Conservation (phyloP, 2,329 filamentous ascomycete genomes). For the Verticillium tricorpus region DNA sequence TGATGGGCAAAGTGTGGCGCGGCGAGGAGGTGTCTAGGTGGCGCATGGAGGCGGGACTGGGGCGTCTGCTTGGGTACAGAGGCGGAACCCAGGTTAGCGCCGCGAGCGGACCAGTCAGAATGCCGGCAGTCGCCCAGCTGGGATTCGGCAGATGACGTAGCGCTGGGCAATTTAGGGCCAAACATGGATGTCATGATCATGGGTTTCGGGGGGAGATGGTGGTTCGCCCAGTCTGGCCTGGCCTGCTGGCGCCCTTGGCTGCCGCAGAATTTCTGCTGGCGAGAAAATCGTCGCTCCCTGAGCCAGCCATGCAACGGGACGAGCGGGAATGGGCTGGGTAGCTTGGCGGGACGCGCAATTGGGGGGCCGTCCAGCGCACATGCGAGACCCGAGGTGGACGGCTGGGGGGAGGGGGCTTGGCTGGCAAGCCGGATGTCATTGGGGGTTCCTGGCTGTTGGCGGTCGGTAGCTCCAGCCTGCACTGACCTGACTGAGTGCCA, state of each 20-base stretch:
- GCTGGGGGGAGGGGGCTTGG: not conserved
- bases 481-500: too few relatives aligned
- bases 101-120: not conserved
- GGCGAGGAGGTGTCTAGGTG: not conserved
- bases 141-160: constrained; percentile 4
- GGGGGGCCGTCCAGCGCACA: not conserved
- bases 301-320: not conserved
- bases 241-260: not conserved
- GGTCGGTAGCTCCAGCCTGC: not conserved
- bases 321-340: not conserved
- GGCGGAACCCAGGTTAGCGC: not conserved
- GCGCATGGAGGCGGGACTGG: not conserved
- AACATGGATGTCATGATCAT: not conserved
- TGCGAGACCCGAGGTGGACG: not conserved
- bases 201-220: not conserved
- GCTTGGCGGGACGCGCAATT: not conserved
- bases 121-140: not conserved
- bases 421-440: not conserved
- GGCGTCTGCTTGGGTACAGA: not conserved
- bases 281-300: not conserved
- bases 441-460: not conserved
- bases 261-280: not conserved
- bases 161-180: not conserved
- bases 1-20: not conserved
- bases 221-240: not conserved